Evolutionary conservation across 2,329 filamentous ascomycete genomes (phyloP).

Genomic region (Blastomyces parvus): DNA sequence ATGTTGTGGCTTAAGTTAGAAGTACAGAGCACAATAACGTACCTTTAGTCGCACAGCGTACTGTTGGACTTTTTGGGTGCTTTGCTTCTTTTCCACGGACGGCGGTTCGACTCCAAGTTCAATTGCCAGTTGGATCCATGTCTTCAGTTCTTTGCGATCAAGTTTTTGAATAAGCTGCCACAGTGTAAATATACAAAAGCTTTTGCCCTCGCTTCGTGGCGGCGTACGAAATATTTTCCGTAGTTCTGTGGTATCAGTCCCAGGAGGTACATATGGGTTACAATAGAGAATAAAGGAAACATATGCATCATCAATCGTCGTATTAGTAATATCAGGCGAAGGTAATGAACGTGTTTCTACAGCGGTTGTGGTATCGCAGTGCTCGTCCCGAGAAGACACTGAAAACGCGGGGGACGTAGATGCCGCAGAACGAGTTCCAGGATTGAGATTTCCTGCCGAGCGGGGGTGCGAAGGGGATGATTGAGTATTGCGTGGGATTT

Average conservation of each 20-base stretch:
- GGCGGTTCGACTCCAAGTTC: slow-evolving; percentile 83
- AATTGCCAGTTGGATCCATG: slow-evolving; percentile 80
- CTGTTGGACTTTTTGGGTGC: slow-evolving; percentile 87
- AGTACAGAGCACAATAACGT: slow-evolving; percentile 19
- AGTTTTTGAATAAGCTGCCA: slow-evolving; percentile 71
- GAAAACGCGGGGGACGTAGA: slow-evolving; percentile 35
- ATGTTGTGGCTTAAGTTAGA: background rate
- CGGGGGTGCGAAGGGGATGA: slow-evolving; percentile 30
- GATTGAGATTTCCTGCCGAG: slow-evolving; percentile 21
- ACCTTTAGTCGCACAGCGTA: slow-evolving; percentile 90
- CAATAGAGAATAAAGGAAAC: slow-evolving; percentile 80
- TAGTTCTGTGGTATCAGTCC: slow-evolving; percentile 60
- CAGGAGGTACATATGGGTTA: slow-evolving; percentile 68
- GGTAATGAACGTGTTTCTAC: slow-evolving; percentile 50
- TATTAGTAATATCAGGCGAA: slow-evolving; percentile 55
- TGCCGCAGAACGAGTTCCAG: slow-evolving; percentile 25
- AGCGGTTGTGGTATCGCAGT: slow-evolving; percentile 19
- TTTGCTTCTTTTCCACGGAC: slow-evolving; percentile 71
- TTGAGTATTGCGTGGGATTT: slow-evolving; percentile 24
- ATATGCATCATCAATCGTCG: slow-evolving; percentile 71
- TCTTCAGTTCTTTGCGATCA: slow-evolving; percentile 76
- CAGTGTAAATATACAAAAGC: slow-evolving; percentile 66
- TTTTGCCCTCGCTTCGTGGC: slow-evolving; percentile 79
- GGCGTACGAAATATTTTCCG: slow-evolving; percentile 67
- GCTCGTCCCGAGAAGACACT: slow-evolving; percentile 21